Percentiles rank a stretch among this genome's conserved stretches.
Evolutionary conservation across 75 land plant species (phyloP).

Genomic region (Azolla pinnata): DNA sequence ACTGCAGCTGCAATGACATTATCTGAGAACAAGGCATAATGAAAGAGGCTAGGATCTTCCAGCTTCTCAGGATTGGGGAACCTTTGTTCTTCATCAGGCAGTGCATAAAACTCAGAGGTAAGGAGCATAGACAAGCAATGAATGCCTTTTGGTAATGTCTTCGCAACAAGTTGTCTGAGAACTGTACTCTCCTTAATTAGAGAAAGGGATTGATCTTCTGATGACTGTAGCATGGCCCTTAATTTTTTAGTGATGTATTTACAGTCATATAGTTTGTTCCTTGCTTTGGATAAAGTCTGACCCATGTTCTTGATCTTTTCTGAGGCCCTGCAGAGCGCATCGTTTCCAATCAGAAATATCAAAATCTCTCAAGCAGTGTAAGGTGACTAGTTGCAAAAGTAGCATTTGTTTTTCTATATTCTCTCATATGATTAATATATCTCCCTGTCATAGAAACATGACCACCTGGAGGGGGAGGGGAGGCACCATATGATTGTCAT

Average conservation of each 20-base stretch:
- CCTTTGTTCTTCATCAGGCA: slow-evolving; percentile 40
- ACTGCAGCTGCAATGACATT: slow-evolving; percentile 74
- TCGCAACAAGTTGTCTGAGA: slow-evolving; percentile 62
- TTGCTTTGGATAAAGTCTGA: slow-evolving; percentile 42
- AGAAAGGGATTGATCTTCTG: slow-evolving; percentile 52
- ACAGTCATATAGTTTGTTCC: slow-evolving; percentile 46
- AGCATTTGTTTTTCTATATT: too few species aligned
- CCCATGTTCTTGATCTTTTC: slow-evolving; percentile 64
- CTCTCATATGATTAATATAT: too few species aligned
- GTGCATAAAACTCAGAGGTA: slow-evolving; percentile 48
- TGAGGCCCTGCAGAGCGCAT: slow-evolving; percentile 42
- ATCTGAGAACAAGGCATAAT: slow-evolving; percentile 79
- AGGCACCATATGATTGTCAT: too few species aligned
- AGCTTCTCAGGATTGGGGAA: slow-evolving; percentile 48
- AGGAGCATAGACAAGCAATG: slow-evolving; percentile 68
- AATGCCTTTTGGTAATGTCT: slow-evolving; percentile 65
- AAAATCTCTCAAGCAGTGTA: too few species aligned
- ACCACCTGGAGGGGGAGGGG: too few species aligned
- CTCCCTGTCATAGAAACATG: too few species aligned
- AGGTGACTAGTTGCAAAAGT: too few species aligned
- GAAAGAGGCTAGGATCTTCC: slow-evolving; percentile 58
- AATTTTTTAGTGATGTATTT: slow-evolving; percentile 36
- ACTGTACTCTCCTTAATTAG: slow-evolving; percentile 68
- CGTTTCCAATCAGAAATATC: too few species aligned
- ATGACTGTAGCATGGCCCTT: slow-evolving; percentile 62